phyloP scores from a whole-genome alignment of 2,329 filamentous ascomycete genomes.

The Penicillium sclerotigenum region DNA sequence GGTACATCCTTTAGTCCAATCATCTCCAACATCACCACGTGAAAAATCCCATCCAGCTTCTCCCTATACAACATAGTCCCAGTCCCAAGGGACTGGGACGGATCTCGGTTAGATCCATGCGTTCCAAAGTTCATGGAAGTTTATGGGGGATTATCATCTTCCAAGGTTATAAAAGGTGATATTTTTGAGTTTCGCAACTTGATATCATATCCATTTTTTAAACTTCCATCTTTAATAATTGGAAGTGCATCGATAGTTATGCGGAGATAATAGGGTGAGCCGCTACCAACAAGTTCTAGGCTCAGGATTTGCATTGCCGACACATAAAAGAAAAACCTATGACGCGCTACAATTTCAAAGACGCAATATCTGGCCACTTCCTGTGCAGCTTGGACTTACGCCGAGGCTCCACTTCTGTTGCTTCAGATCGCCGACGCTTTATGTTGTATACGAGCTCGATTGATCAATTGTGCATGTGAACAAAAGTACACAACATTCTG shows the following conservation, averaged over 20 bases:
- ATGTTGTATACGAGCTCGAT: background rate
- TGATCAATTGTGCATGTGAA: background rate
- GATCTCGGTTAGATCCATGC: constrained; percentile 27
- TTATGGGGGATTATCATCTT: background rate
- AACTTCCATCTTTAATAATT: background rate
- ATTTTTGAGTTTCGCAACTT: background rate
- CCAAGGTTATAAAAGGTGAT: background rate
- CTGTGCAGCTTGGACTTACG: background rate
- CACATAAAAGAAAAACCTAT: background rate
- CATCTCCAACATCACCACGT: background rate
- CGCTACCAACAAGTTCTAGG: background rate
- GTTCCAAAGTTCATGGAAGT: constrained; percentile 1
- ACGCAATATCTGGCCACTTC: background rate
- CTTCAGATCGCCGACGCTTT: background rate
- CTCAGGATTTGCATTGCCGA: background rate
- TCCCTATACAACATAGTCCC: background rate
- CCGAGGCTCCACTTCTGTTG: background rate
- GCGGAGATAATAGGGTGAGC: background rate
- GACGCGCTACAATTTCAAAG: background rate
- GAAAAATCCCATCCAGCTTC: background rate
- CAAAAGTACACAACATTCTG: background rate
- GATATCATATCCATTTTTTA: background rate
- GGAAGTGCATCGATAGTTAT: background rate
- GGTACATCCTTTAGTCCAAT: background rate
- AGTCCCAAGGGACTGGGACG: constrained; percentile 20